Base-by-base conservation (phyloP, 768 basidiomycete species). In the Termitomyces sp. region DNA sequence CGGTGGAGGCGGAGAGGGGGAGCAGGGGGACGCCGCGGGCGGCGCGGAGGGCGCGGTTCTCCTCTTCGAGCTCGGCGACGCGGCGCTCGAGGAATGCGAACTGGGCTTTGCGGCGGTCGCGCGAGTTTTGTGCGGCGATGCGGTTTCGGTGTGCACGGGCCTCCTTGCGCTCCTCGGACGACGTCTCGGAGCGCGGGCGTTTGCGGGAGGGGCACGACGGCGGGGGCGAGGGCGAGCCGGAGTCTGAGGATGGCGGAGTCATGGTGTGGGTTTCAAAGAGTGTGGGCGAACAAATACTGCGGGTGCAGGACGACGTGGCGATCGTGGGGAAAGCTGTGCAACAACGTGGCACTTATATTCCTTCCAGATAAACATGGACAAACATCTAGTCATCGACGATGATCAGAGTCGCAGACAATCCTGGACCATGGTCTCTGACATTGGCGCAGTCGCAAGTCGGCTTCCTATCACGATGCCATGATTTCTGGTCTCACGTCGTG, bases 111-210 rank as follows among this genome's bases (percentile, higher is more conserved):
- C 92, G 83, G 64, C 90, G 82, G 75, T 96, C 94, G 46, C 94
- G 86, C 12, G 90, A 92, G 75, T 94, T 90, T 77, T 96, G 94
- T 5, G 93, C 93, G 2, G 94, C 94, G 70, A 95, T 92, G 51
- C 93, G 83, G 73, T 96, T 96, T 56, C 94, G 86, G 73, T 94
- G 91, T 16, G 90, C 92, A 62, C 94, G 81, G 49, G 90, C 91
- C 69, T 93, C 92, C 65, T 84, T 90, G 71, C 90, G 88, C 66
- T 92, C 90, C 60, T 92, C 91, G 0, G 87, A 75, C 6, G 83
- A 76, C 26, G 79, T 48, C 10, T 81, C 80, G 8, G 86, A 79
- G 65, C 91, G 86, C 34, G 83, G 70, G 29, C 91, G 89, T 69
- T 93, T 93, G 64, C 90, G 86, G 29, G 89, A 81, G 12, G 48